Evolutionary conservation across 768 basidiomycete genomes (phyloP), one percentile per base, ranked within the genome.

Genomic region (Boletus rubropictus): DNA sequence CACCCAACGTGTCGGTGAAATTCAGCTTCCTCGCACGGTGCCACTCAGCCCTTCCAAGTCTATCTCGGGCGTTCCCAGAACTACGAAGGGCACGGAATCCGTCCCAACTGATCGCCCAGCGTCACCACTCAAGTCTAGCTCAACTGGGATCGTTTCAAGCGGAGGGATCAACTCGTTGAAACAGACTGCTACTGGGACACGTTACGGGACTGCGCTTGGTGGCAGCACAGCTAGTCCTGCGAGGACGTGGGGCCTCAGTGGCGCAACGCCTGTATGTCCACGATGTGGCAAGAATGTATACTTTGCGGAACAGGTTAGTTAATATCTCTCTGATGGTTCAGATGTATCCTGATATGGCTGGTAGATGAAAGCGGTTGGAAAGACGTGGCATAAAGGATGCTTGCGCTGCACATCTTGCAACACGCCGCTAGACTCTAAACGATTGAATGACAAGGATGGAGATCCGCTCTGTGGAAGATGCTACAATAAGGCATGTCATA

Each of bases 361-460:
- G 37, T 52, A 88, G 87, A 80, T 86, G 48, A 88, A 86, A 64
- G 88, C 88, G 1, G 75, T 86, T 12, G 85, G 85, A 7, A 85
- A 87, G 71, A 86, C 82, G 14, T 91, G 73, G 66, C 89, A 91
- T 54, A 88, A 86, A 58, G 70, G 67, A 14, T 91, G 89, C 57
- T 64, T 91, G 54, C 72, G 88, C n/a, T 91, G 88, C 60, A 73
- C 75, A 8, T 82, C 82, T 54, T 91, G 88, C 57, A 75, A 71
- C 45, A 79, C 81, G 0, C 58, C 70, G 7, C 68, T 91, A n/a
- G 87, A 89, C 57, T 85, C 87, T 27, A 81, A 71, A 38, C 76
- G 80, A 18, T 63, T 91, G 46, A 77, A 84, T 22, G 88, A 90
- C 62, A 84, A 84, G 58, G 86, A 87, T 37, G 88, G 82, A 1